Evolutionary conservation across 2,329 filamentous ascomycete genomes (phyloP).

Genomic region (Fusarium penzigii): DNA sequence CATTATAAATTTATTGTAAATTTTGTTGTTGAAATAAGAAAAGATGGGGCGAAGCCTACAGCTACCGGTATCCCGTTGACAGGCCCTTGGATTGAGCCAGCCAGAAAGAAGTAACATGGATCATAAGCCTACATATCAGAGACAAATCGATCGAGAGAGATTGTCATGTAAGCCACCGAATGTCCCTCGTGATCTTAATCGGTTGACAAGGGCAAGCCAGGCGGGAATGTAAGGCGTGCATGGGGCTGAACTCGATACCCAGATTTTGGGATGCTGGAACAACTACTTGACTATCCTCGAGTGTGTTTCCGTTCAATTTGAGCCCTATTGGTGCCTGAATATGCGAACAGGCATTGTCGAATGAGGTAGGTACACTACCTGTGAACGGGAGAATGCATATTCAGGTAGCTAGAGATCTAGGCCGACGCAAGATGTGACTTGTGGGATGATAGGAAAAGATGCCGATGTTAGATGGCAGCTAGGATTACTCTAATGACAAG

Average conservation of each 20-base stretch:
- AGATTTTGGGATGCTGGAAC: neutral
- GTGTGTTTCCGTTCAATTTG: neutral
- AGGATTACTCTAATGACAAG: too few relatives aligned
- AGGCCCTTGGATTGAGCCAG: neutral
- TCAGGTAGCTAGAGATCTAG: neutral
- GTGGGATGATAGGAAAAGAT: too few relatives aligned
- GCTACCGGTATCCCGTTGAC: too few relatives aligned
- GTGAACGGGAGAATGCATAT: neutral
- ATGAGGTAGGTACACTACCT: neutral
- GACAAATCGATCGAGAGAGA: neutral
- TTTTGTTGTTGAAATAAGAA: too few relatives aligned
- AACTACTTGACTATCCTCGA: neutral
- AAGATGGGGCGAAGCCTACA: too few relatives aligned
- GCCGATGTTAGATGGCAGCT: too few relatives aligned
- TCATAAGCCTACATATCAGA: neutral
- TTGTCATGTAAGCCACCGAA: neutral
- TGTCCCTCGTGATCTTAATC: neutral
- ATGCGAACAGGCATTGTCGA: neutral
- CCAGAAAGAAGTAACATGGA: neutral
- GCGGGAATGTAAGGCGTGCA: neutral
- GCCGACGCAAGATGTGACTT: too few relatives aligned
- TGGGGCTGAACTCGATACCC: neutral
- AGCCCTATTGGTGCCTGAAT: neutral
- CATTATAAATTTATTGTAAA: neutral
- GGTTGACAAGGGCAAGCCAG: neutral